Evolutionary conservation across 805 yeast genomes (phyloP).

Genomic region (Cyberlindnera mississippiensis): DNA sequence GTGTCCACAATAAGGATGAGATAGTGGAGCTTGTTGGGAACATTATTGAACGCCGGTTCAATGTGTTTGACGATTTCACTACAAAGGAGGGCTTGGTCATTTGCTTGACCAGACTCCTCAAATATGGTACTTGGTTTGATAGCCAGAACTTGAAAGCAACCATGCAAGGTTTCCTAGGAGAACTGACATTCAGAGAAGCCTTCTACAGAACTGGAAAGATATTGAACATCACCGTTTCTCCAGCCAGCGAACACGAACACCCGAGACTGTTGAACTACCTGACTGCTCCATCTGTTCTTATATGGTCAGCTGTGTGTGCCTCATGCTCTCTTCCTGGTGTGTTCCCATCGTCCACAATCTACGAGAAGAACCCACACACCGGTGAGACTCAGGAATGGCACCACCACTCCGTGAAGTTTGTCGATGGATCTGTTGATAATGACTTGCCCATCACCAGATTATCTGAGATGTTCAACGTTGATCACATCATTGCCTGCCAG

Average conservation of each 20-base stretch:
- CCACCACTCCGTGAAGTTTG: conserved; percentile 68
- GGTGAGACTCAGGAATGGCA: conserved; percentile 81
- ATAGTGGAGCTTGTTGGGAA: conserved; percentile 48
- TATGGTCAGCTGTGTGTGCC: conserved; percentile 90
- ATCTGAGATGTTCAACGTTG: conserved; percentile 96
- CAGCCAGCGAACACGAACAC: conserved; percentile 87
- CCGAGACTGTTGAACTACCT: conserved; percentile 76
- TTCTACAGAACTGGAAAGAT: conserved; percentile 91
- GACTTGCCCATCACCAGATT: conserved; percentile 88
- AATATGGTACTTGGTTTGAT: conserved; percentile 89
- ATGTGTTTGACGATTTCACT: conserved; percentile 43
- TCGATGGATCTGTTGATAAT: conserved; percentile 94
- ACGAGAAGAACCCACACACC: conserved; percentile 75
- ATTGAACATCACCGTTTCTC: conserved; percentile 90
- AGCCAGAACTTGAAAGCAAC: conserved; percentile 66
- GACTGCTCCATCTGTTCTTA: conserved; percentile 76
- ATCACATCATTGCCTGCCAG: conserved; percentile 95
- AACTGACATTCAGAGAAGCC: conserved; percentile 89
- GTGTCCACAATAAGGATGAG: conserved; percentile 77
- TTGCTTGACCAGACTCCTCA: conserved; percentile 58
- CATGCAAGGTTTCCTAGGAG: conserved; percentile 77
- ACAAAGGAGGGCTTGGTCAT: conserved; percentile 41
- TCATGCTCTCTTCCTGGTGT: conserved; percentile 93
- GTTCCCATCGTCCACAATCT: conserved; percentile 80
- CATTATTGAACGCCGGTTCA: conserved; percentile 41